phyloP scores from a whole-genome alignment of 495 filamentous ascomycete species.

The Tuber indicum region DNA sequence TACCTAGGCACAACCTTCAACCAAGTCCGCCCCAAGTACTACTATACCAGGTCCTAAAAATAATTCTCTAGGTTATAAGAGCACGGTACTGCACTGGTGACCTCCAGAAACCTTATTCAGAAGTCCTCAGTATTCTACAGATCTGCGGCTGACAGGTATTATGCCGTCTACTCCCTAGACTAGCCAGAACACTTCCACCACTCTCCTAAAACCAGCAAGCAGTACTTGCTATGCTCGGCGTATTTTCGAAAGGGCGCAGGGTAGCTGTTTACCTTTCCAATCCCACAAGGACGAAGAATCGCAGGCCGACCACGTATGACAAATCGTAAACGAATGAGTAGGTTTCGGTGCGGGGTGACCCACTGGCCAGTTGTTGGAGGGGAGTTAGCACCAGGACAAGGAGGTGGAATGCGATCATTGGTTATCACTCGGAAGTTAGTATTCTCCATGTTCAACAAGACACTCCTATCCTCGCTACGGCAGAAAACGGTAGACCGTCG shows the following conservation, averaged over 20 bases:
- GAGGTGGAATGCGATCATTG: neutral
- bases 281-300: neutral
- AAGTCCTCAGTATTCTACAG: no score
- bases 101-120: neutral
- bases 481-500: neutral
- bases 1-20: neutral
- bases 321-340: neutral
- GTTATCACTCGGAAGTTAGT: neutral
- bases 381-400: neutral
- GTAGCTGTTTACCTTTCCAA: neutral
- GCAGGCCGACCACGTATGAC: no score
- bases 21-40: neutral
- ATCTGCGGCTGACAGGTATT: neutral
- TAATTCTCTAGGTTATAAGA: neutral
- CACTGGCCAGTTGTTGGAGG: neutral
- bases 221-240: no score
- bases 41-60: no score
- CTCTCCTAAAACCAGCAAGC: neutral
- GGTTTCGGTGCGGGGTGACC: neutral
- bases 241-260: neutral
- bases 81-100: neutral
- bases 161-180: neutral
- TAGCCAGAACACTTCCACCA: neutral
- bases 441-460: neutral
- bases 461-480: neutral